Conservation (phyloP, 2,329 filamentous ascomycete species). For the Pyricularia grisea region DNA sequence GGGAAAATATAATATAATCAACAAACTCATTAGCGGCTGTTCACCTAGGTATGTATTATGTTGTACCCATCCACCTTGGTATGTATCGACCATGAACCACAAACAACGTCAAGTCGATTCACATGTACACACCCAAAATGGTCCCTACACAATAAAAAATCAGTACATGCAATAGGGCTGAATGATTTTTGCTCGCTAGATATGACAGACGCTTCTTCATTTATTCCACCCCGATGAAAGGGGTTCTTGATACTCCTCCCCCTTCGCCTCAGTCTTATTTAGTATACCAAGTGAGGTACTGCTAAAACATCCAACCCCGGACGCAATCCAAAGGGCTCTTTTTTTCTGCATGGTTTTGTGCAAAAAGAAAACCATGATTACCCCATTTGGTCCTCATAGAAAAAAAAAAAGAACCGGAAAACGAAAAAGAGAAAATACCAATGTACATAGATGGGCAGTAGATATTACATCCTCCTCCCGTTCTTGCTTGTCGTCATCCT, state of each 20-base stretch:
- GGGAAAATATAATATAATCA: background rate
- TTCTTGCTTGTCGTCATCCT: background rate
- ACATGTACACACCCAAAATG: background rate
- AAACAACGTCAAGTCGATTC: background rate
- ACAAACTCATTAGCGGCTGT: background rate
- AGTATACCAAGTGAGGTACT: background rate
- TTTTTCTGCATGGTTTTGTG: background rate
- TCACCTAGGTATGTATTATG: background rate
- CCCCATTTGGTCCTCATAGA: background rate
- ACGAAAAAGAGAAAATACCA: background rate
- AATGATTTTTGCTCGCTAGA: background rate
- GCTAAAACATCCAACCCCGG: background rate
- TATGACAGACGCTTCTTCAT: background rate
- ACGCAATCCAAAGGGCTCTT: background rate
- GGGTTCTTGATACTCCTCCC: background rate
- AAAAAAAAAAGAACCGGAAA: background rate
- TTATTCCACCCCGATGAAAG: background rate
- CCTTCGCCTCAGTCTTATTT: background rate
- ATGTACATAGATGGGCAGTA: background rate
- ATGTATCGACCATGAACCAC: background rate
- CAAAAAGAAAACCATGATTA: background rate
- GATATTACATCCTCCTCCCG: background rate
- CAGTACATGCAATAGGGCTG: background rate
- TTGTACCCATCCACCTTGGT: too few relatives aligned
- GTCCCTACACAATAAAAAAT: background rate